These are phyloP conservation scores for Malus hybrid DNA, from an alignment of 331 rosid genomes.

Conservation along the genomic window DNA sequence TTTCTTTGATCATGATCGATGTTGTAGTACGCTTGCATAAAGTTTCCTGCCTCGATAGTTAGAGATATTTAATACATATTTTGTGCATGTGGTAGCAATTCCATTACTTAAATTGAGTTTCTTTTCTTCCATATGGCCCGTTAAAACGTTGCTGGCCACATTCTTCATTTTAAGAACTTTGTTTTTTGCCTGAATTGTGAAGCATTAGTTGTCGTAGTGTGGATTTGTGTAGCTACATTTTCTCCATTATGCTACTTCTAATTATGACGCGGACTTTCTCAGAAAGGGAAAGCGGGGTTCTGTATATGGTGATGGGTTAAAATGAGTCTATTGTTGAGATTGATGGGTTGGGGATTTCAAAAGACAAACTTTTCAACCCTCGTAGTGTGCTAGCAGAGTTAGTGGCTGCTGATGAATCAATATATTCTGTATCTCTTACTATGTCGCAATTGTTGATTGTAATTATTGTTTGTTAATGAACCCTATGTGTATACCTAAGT, in stretches of 20 bases:
- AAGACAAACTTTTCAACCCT: neutral
- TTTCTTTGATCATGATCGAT: neutral
- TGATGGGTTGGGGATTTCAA: neutral
- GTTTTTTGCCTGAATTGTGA: conserved; percentile 13
- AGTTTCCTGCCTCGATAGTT: neutral
- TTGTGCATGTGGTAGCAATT: neutral
- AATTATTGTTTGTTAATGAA: neutral
- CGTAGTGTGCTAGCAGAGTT: neutral
- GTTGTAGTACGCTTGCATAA: conserved; percentile 9
- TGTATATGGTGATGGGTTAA: conserved; percentile 3
- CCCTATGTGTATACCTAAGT: neutral
- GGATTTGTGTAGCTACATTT: neutral
- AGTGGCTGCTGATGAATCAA: neutral
- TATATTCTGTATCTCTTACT: neutral
- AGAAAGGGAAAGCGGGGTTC: neutral
- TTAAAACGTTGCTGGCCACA: neutral
- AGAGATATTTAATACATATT: neutral
- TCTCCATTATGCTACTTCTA: neutral
- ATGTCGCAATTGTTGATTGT: neutral
- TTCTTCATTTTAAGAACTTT: neutral
- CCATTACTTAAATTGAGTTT: conserved; percentile 2
- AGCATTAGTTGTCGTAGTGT: conserved; percentile 3
- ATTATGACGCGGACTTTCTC: neutral
- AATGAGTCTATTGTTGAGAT: conserved; percentile 2
- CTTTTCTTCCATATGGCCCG: conserved; percentile 3